phyloP scores from a whole-genome alignment of 1,284 basidiomycete species.

The Cerrena zonata region DNA sequence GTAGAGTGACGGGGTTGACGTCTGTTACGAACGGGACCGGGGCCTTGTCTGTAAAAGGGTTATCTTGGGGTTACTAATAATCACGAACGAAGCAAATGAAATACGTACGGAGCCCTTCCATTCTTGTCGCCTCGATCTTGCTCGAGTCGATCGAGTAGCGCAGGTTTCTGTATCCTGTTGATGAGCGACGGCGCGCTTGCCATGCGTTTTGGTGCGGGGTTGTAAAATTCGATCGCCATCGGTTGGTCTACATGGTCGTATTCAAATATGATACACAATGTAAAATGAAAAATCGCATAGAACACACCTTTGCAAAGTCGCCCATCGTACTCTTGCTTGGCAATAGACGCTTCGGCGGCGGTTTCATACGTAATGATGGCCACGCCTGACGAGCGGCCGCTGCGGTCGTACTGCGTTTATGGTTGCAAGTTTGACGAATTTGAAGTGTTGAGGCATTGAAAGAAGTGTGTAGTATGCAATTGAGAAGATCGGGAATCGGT shows the following conservation, averaged over 20 bases:
- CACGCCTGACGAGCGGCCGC: conserved; percentile 84
- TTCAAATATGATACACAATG: neutral
- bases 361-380: conserved; percentile 83
- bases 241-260: conserved; percentile 62
- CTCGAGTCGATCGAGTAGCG: conserved; percentile 54
- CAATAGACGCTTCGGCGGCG: conserved; percentile 71
- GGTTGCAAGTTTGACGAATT: conserved; percentile 14
- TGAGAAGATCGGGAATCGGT: conserved; percentile 38
- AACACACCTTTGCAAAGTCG: conserved; percentile 80
- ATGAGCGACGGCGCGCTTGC: conserved; percentile 54
- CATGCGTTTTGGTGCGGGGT: conserved; percentile 36
- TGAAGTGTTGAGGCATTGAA: conserved; percentile 8
- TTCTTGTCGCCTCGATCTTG: conserved; percentile 34
- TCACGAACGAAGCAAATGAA: neutral
- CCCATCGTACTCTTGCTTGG: conserved; percentile 84
- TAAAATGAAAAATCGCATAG: neutral
- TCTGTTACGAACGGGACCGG: conserved; percentile 38
- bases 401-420: conserved; percentile 90
- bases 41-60: conserved; percentile 17
- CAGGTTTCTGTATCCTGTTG: conserved; percentile 59
- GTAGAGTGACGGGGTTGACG: conserved; percentile 3
- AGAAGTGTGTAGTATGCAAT: no score
- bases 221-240: conserved; percentile 69
- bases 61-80: neutral
- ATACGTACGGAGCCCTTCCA: conserved; percentile 10